Base-by-base conservation (phyloP, 1,139 yeast species). In the Candida gigantensis region DNA sequence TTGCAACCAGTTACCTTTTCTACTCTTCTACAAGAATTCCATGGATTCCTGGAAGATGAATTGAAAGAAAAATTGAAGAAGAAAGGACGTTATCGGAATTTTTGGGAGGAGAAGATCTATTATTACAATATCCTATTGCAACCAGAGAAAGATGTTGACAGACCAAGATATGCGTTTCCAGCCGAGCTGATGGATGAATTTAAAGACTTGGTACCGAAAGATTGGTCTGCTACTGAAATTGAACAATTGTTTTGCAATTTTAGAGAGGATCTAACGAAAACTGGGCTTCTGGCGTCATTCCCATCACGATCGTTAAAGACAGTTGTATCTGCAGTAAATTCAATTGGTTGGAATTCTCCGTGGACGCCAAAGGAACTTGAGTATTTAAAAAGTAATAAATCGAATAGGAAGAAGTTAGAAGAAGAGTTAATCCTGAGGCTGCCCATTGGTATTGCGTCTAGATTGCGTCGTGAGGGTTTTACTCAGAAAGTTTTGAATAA, bases 1-100 rank as follows among this genome's bases (percentile, higher is more conserved):
- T n/a, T 13, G 10, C 27, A 34, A 14, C 45, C 42, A 31, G 32
- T 43, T 7, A 42, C 49, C 2, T 30, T 33, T 24, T 24, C 30
- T 3, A 29, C 36, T 9, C 24, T 47, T 5, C 18, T 32, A 9
- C 20, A 24, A 2, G 16, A 34, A 6, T 46, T 47, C 29, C 44
- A 47, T 20, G 36, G 32, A 5, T 26, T 37, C 20, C 24, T 34
- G 15, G 25, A 37, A n/a, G 35, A 34, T 2, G 15, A 18, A 11
- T 23, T 36, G 11, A 30, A 42, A 8, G 20, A 34, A 20, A 32
- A 37, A 6, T 31, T 37, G 16, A 8, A 13, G 11, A 18, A 6
- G 9, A 27, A 25, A 30, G 19, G 16, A 30, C 24, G 13, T 18
- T 12, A 16, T 20, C 16, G 5, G n/a, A 23, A 8, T 4, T 19